Percentiles rank a stretch among this genome's conserved stretches.
phyloP scores from a whole-genome alignment of 176 grass and related monocot genomes.

The Zoysia pacifica region DNA sequence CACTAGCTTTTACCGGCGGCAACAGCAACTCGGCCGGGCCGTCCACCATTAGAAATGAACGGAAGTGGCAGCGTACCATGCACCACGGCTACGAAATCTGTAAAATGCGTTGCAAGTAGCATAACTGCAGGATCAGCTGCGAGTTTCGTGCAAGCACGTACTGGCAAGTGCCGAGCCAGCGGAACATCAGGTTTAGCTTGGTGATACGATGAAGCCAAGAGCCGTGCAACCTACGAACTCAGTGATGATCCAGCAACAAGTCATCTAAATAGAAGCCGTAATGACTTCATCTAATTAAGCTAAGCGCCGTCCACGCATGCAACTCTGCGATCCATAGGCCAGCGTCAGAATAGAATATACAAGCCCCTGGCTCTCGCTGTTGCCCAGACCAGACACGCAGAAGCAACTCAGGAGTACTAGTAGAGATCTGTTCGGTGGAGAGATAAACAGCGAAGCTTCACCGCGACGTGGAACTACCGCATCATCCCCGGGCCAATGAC shows the following conservation, averaged over 20 bases:
- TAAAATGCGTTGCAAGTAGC: background rate
- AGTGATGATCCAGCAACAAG: background rate
- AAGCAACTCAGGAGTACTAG: background rate
- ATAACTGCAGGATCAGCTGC: background rate
- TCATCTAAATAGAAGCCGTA: background rate
- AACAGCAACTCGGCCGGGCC: background rate
- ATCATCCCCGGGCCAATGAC: background rate
- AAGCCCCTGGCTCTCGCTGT: background rate
- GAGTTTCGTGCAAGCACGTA: conserved; percentile 1
- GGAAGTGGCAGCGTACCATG: background rate
- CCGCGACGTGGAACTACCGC: conserved; percentile 20
- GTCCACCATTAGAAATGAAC: background rate
- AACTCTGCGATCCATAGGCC: background rate
- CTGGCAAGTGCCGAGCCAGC: background rate
- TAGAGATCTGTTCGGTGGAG: conserved; percentile 8
- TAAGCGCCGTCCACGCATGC: conserved; percentile 1
- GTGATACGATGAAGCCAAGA: background rate
- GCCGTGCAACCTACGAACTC: background rate
- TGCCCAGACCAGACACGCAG: background rate
- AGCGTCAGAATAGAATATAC: background rate
- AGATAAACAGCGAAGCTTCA: conserved; percentile 17
- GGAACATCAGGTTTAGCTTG: background rate
- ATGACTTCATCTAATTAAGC: conserved; percentile 14
- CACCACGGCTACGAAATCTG: background rate
- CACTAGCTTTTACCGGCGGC: conserved; percentile 6